Percentiles rank a stretch among this genome's conserved stretches.
These are phyloP conservation scores for Leptographium lundbergii DNA, from an alignment of 2,329 filamentous ascomycete genomes.

Conservation along the genomic window DNA sequence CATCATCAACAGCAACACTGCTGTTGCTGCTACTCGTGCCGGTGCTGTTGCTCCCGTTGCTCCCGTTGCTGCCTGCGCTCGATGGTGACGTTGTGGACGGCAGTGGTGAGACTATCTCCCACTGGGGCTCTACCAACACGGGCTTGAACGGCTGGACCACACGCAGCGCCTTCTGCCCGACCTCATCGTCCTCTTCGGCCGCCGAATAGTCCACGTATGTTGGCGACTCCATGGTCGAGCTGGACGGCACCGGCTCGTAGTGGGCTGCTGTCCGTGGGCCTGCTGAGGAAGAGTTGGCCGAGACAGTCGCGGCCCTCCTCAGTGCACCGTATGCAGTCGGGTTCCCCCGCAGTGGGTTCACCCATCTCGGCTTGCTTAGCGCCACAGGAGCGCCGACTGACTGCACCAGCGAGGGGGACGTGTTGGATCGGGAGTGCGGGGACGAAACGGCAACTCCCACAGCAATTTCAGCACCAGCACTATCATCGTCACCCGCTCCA, in stretches of 20 bases:
- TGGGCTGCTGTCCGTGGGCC: conserved; percentile 9
- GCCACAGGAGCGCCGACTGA: background rate
- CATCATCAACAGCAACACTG: background rate
- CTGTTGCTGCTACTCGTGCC: background rate
- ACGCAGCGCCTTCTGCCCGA: background rate
- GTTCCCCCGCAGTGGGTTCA: conserved; percentile 11
- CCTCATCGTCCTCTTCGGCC: conserved; percentile 8
- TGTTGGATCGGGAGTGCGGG: conserved; percentile 37
- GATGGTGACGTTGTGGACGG: conserved; percentile 20
- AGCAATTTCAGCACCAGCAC: background rate
- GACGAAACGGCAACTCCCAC: conserved; percentile 16
- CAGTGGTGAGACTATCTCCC: conserved; percentile 33
- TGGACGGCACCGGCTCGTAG: conserved; percentile 23
- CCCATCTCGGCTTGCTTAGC: conserved; percentile 16
- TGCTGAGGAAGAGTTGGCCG: background rate
- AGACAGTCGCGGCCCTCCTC: background rate
- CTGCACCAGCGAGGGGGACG: conserved; percentile 28
- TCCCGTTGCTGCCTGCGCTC: conserved; percentile 4
- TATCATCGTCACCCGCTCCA: background rate
- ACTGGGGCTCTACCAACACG: conserved; percentile 28
- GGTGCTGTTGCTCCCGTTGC: conserved; percentile 8
- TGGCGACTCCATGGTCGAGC: conserved; percentile 29
- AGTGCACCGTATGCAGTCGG: conserved; percentile 5
- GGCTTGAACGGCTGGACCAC: conserved; percentile 20
- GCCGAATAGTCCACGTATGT: conserved; percentile 13